Evolutionary conservation across 2,329 filamentous ascomycete species (phyloP).

Genomic region (Penicillium sclerotigenum): DNA sequence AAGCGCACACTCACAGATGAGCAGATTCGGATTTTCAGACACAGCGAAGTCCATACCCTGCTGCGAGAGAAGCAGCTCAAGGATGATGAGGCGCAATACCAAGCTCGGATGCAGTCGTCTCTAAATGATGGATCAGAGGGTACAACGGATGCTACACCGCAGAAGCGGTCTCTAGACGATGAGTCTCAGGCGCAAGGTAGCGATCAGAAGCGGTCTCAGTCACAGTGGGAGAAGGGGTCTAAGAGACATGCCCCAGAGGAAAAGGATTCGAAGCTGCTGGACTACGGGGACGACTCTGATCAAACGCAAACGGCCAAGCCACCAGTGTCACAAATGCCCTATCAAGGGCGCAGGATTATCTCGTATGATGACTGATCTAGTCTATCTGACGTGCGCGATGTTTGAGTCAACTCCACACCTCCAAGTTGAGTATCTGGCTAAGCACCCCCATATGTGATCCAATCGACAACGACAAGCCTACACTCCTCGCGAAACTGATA

Average conservation of each 20-base stretch:
- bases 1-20: conserved; percentile 89
- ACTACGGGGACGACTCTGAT: conserved; percentile 40
- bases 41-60: conserved; percentile 77
- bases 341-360: conserved; percentile 33
- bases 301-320: background rate
- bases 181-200: background rate
- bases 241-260: background rate
- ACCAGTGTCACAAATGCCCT: conserved; percentile 7
- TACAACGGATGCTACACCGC: background rate
- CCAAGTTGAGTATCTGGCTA: background rate
- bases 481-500: background rate
- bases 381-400: background rate
- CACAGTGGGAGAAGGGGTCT: background rate
- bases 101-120: conserved; percentile 10
- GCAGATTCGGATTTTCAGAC: conserved; percentile 84
- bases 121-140: background rate
- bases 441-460: background rate
- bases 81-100: conserved; percentile 29
- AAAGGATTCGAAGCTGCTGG: conserved; percentile 42
- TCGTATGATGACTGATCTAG: conserved; percentile 38
- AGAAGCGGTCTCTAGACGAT: background rate
- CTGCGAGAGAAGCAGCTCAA: conserved; percentile 50
- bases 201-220: background rate
- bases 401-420: background rate
- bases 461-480: background rate